These are phyloP conservation scores for Colletotrichum sp. DNA, from an alignment of 2,329 filamentous ascomycete genomes.

Conservation along the genomic window DNA sequence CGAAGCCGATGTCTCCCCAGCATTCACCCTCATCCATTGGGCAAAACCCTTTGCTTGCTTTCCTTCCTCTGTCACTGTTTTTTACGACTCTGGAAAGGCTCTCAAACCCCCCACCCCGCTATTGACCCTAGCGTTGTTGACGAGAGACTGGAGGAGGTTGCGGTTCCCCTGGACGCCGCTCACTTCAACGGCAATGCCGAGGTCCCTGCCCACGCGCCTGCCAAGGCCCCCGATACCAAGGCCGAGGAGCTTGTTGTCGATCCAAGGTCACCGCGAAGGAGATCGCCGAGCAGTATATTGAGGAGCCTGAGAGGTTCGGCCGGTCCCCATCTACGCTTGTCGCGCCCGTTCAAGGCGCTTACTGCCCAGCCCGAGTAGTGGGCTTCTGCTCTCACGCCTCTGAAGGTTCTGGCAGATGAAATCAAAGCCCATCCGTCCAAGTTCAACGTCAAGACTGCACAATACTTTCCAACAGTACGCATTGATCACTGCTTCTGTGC, in stretches of 20 bases:
- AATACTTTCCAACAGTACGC: no score
- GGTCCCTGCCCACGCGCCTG: constrained; percentile 36
- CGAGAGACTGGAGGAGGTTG: constrained; percentile 75
- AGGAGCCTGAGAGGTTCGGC: constrained; percentile 70
- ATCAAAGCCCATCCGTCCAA: no score
- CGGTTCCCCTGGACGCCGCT: constrained; percentile 38
- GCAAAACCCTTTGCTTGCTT: no score
- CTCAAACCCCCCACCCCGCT: constrained; percentile 11
- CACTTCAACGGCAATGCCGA: constrained; percentile 37
- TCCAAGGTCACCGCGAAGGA: constrained; percentile 57
- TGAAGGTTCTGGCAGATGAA: no score
- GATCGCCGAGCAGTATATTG: constrained; percentile 57
- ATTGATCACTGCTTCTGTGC: no score
- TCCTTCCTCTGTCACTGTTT: no score
- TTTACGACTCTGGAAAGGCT: constrained; percentile 8
- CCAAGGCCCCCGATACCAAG: constrained; percentile 32
- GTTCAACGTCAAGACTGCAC: no score
- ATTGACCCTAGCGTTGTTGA: constrained; percentile 65
- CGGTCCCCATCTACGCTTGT: constrained; percentile 62
- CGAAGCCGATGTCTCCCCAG: no score
- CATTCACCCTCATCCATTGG: no score
- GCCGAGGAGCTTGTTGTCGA: constrained; percentile 40
- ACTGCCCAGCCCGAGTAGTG: constrained; percentile 47
- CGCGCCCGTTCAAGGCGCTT: constrained; percentile 31
- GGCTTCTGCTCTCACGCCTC: constrained; percentile 45